These are phyloP conservation scores for Teratosphaeria gauchensis DNA, from an alignment of 2,329 filamentous ascomycete genomes.

Conservation along the genomic window DNA sequence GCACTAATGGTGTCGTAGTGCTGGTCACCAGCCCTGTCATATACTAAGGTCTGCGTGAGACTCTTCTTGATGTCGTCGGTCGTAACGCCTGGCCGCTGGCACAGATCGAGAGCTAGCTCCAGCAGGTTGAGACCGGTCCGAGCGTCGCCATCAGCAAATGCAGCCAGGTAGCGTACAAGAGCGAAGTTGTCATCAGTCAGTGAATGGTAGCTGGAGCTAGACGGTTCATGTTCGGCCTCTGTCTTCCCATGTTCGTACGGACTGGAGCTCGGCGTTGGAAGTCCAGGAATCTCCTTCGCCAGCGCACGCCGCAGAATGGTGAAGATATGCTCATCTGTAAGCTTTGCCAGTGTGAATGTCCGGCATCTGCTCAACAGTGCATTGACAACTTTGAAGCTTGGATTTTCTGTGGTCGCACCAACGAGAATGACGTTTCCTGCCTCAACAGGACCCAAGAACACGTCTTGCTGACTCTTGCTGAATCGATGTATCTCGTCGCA, in stretches of 20 bases:
- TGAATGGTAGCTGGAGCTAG: slow-evolving; percentile 14
- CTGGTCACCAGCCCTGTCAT: slow-evolving; percentile 89
- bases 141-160: slow-evolving; percentile 86
- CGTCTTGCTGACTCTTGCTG: slow-evolving; percentile 85
- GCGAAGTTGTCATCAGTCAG: slow-evolving; percentile 59
- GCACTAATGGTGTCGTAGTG: slow-evolving; percentile 97
- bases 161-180: slow-evolving; percentile 69
- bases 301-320: slow-evolving; percentile 70
- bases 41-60: slow-evolving; percentile 85
- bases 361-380: slow-evolving; percentile 82
- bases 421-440: slow-evolving; percentile 83
- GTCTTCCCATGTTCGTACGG: slow-evolving; percentile 13
- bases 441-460: slow-evolving; percentile 88
- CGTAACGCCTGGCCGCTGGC: slow-evolving; percentile 51
- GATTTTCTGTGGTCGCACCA: slow-evolving; percentile 94
- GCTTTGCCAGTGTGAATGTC: slow-evolving; percentile 74
- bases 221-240: neutral
- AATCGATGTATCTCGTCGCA: slow-evolving; percentile 96
- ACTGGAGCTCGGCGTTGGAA: slow-evolving; percentile 29
- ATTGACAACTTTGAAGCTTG: slow-evolving; percentile 82
- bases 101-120: slow-evolving; percentile 75
- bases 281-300: slow-evolving; percentile 40
- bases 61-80: slow-evolving; percentile 68
- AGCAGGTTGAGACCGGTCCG: slow-evolving; percentile 86
- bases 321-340: slow-evolving; percentile 62